A percentile compares a stretch with the other conserved stretches of the same genome.
phyloP scores from a whole-genome alignment of 306 rosid genomes.

The Trichosanthes truncata region DNA sequence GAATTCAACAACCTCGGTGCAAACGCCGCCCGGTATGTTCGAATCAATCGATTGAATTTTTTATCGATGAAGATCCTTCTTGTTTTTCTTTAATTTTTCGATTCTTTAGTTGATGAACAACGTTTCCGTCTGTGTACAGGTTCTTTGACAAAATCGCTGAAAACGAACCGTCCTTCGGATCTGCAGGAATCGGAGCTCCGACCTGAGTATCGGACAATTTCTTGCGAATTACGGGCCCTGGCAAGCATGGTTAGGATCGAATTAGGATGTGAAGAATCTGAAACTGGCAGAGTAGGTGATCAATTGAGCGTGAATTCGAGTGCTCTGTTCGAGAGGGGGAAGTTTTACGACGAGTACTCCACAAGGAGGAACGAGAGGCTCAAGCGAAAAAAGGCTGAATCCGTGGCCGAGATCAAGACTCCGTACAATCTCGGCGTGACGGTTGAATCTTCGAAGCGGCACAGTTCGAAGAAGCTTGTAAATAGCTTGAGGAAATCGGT shows the following conservation, averaged over 20 bases:
- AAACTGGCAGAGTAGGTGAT: neutral
- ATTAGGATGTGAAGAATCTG: slow-evolving; percentile 23
- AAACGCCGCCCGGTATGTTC: slow-evolving; percentile 54
- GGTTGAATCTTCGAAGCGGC: slow-evolving; percentile 56
- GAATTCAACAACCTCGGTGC: slow-evolving; percentile 23
- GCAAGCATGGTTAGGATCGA: slow-evolving; percentile 48
- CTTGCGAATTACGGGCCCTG: slow-evolving; percentile 51
- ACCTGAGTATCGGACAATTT: slow-evolving; percentile 65
- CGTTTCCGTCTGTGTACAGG: slow-evolving; percentile 27
- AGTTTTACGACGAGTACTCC: slow-evolving; percentile 69
- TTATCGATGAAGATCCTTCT: neutral
- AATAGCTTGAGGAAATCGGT: slow-evolving; percentile 63
- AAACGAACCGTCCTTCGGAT: slow-evolving; percentile 21
- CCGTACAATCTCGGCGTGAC: slow-evolving; percentile 51
- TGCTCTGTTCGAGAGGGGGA: slow-evolving; percentile 58
- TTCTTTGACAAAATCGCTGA: slow-evolving; percentile 44
- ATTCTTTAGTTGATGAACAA: neutral
- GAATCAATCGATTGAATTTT: neutral
- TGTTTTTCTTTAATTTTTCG: neutral
- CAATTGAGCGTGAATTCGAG: slow-evolving; percentile 13
- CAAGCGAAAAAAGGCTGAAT: slow-evolving; percentile 39
- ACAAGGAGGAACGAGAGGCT: slow-evolving; percentile 89
- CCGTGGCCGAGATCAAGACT: slow-evolving; percentile 16
- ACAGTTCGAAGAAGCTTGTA: slow-evolving; percentile 33
- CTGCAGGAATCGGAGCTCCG: slow-evolving; percentile 36